These are phyloP conservation scores for Colletotrichum neosansevieriae DNA, from an alignment of 2,329 filamentous ascomycete species.

Conservation along the genomic window DNA sequence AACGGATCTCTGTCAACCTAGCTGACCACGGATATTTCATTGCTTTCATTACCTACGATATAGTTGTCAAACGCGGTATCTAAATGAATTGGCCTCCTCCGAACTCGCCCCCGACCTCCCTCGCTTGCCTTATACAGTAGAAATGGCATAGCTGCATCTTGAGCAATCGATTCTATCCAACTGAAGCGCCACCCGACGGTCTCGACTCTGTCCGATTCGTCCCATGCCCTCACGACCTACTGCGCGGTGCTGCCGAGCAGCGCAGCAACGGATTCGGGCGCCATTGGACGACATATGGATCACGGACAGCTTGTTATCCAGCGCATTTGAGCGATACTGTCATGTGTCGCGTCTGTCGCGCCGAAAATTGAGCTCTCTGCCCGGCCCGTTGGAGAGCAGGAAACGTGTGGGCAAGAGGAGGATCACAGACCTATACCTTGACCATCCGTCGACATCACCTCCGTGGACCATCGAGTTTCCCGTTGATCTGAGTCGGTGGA, in stretches of 20 bases:
- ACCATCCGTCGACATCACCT: conserved; percentile 52
- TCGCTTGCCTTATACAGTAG: neutral
- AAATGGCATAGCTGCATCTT: conserved; percentile 1
- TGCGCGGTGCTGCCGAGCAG: conserved; percentile 62
- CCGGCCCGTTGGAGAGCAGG: conserved; percentile 67
- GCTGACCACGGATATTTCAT: conserved; percentile 1
- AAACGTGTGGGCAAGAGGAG: conserved; percentile 65
- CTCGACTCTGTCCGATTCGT: neutral
- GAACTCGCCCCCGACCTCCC: neutral
- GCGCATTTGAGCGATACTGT: conserved; percentile 62
- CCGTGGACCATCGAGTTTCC: conserved; percentile 62
- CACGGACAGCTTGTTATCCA: conserved; percentile 65
- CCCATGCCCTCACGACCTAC: conserved; percentile 42
- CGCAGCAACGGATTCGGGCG: conserved; percentile 53
- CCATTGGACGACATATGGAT: conserved; percentile 67
- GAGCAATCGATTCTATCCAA: neutral
- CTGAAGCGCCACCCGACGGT: neutral
- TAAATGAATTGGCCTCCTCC: conserved; percentile 13
- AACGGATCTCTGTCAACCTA: conserved; percentile 11
- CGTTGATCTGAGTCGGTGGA: conserved; percentile 60
- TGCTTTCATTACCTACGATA: conserved; percentile 3
- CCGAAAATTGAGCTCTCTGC: conserved; percentile 55
- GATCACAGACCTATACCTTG: conserved; percentile 63
- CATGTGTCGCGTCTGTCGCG: conserved; percentile 44
- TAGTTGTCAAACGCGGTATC: conserved; percentile 5